Percentiles rank a stretch among this genome's conserved stretches.
These are phyloP conservation scores for Millerozyma miso DNA, from an alignment of 805 yeast species.

Conservation along the genomic window DNA sequence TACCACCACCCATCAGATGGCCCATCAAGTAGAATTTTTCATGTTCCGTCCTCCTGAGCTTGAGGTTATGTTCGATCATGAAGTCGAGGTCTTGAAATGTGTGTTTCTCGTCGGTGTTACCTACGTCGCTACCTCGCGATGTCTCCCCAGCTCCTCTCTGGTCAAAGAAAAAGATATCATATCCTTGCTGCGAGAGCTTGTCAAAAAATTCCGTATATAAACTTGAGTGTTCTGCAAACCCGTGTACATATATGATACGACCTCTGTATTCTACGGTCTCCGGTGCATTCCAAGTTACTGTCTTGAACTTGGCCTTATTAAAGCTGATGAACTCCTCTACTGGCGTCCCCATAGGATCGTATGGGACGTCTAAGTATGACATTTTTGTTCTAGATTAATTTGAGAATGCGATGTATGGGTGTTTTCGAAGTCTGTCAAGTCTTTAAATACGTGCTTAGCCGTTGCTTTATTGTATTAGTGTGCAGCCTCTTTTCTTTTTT, in stretches of 20 bases:
- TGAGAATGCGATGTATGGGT: no score
- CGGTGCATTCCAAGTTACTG: conserved; percentile 40
- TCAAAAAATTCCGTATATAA: conserved; percentile 54
- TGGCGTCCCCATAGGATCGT: conserved; percentile 30
- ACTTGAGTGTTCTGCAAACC: conserved; percentile 58
- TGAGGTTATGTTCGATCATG: conserved; percentile 45
- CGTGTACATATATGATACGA: conserved; percentile 61
- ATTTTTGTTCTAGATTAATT: background rate
- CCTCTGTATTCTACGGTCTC: conserved; percentile 39
- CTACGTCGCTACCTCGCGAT: conserved; percentile 48
- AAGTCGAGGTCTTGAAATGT: conserved; percentile 58
- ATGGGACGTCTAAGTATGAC: conserved; percentile 23
- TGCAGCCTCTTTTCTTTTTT: background rate
- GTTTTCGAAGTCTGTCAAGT: no score
- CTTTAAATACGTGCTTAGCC: background rate
- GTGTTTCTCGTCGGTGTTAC: conserved; percentile 53
- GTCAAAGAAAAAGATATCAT: conserved; percentile 64
- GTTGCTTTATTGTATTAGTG: background rate
- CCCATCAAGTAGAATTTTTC: conserved; percentile 55
- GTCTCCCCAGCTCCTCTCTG: conserved; percentile 77
- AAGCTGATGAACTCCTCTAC: conserved; percentile 23
- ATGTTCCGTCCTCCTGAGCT: conserved; percentile 22
- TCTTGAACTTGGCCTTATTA: conserved; percentile 38
- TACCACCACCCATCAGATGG: conserved; percentile 83
- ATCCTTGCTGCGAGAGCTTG: conserved; percentile 47